A percentile compares a stretch with the other conserved stretches of the same genome.
These are phyloP conservation scores for Hyparrhenia diplandra DNA, from an alignment of 176 grass and related monocot genomes.

Conservation along the genomic window DNA sequence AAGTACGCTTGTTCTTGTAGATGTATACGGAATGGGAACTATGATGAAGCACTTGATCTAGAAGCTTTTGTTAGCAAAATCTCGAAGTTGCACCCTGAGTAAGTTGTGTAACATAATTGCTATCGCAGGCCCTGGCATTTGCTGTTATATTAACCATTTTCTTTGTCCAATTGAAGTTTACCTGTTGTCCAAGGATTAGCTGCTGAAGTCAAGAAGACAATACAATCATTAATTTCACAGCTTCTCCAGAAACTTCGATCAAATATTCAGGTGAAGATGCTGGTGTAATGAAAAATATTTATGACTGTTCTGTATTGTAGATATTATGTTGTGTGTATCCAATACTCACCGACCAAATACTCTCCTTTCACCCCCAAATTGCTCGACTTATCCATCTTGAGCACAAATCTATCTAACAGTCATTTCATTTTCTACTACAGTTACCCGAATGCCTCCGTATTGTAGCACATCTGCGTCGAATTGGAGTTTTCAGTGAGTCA, in stretches of 20 bases:
- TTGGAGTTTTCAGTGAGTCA: slow-evolving; percentile 90
- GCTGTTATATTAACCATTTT: slow-evolving; percentile 29
- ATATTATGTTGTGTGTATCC: neutral
- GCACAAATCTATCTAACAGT: slow-evolving; percentile 5
- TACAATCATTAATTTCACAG: slow-evolving; percentile 91
- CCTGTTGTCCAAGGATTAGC: slow-evolving; percentile 91
- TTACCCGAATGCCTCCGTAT: slow-evolving; percentile 84
- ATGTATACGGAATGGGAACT: slow-evolving; percentile 97
- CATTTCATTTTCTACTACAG: slow-evolving; percentile 49
- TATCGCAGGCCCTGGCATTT: neutral
- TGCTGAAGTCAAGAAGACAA: slow-evolving; percentile 84
- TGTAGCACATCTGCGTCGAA: slow-evolving; percentile 78
- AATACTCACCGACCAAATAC: neutral
- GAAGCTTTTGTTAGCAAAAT: slow-evolving; percentile 94
- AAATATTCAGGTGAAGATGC: slow-evolving; percentile 76
- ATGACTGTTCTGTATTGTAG: neutral
- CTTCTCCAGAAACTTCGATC: slow-evolving; percentile 98
- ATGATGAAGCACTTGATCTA: slow-evolving; percentile 97
- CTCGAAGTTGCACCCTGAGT: slow-evolving; percentile 88
- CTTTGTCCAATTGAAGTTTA: slow-evolving; percentile 70
- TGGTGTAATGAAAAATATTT: neutral
- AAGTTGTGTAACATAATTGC: slow-evolving; percentile 38
- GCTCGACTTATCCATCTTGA: neutral
- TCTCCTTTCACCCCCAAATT: neutral
- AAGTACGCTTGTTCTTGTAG: slow-evolving; percentile 35